A percentile compares a stretch with the other conserved stretches of the same genome.
These are phyloP conservation scores for Leccinum uliginosum DNA, from an alignment of 768 basidiomycete genomes.

Conservation along the genomic window DNA sequence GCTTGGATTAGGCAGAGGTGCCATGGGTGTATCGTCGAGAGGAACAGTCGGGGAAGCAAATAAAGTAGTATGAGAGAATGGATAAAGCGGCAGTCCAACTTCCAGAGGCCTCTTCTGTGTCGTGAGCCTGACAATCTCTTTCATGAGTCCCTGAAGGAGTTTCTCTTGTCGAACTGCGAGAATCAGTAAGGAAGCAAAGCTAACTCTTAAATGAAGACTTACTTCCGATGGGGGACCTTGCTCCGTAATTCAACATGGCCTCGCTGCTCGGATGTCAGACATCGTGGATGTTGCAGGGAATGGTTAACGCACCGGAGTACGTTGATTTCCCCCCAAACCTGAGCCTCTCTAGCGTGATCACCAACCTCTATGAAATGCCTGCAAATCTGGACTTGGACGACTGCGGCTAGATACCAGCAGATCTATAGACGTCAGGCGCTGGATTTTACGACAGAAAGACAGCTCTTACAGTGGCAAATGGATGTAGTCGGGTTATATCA, in stretches of 20 bases:
- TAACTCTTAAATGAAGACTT: slow-evolving; percentile 28
- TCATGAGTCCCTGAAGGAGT: slow-evolving; percentile 77
- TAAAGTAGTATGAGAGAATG: slow-evolving; percentile 66
- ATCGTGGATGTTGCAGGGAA: not conserved
- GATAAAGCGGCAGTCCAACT: slow-evolving; percentile 76
- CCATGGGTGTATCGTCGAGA: slow-evolving; percentile 26
- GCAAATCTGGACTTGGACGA: slow-evolving; percentile 81
- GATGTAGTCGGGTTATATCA: slow-evolving; percentile 75
- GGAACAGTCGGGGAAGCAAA: slow-evolving; percentile 49
- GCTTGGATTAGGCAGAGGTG: slow-evolving; percentile 27
- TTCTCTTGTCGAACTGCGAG: slow-evolving; percentile 73
- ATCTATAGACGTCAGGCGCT: slow-evolving; percentile 45
- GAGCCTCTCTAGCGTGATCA: slow-evolving; percentile 69
- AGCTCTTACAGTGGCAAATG: slow-evolving; percentile 67
- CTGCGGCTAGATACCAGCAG: slow-evolving; percentile 88
- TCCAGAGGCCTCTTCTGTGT: slow-evolving; percentile 76
- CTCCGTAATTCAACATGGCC: slow-evolving; percentile 80
- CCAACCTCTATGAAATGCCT: slow-evolving; percentile 80
- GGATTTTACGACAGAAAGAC: slow-evolving; percentile 5
- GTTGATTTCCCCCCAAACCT: slow-evolving; percentile 87
- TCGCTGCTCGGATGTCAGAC: slow-evolving; percentile 42
- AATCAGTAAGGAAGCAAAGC: slow-evolving; percentile 4
- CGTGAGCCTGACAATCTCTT: slow-evolving; percentile 79
- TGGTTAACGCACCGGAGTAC: slow-evolving; percentile 55
- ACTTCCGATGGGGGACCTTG: slow-evolving; percentile 81